A percentile compares a stretch with the other conserved stretches of the same genome.
Evolutionary conservation across 1,139 yeast genomes (phyloP).

Genomic region (Keqinozyma sinolaborantium): DNA sequence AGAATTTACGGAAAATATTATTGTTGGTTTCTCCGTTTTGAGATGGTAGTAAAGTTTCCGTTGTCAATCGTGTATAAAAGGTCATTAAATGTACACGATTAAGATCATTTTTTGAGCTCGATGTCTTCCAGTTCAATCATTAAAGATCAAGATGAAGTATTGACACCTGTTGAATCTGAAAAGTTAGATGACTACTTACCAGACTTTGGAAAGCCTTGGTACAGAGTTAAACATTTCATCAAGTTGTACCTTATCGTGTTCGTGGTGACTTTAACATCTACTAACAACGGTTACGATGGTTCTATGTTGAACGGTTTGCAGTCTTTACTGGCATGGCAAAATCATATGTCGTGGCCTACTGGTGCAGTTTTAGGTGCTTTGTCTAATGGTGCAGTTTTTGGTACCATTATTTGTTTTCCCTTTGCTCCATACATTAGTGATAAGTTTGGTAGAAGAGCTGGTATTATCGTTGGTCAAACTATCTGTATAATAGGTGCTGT

Average conservation of each 20-base stretch:
- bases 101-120: no score
- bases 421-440: conserved; percentile 18
- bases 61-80: no score
- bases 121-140: background rate
- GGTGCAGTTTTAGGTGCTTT: conserved; percentile 44
- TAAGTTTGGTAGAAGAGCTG: conserved; percentile 28
- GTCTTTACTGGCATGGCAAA: conserved; percentile 31
- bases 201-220: conserved; percentile 13
- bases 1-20: no score
- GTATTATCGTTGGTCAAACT: conserved; percentile 22
- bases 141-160: background rate
- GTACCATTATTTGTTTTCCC: conserved; percentile 13
- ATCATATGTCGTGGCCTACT: conserved; percentile 33
- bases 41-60: no score
- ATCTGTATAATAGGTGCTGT: conserved; percentile 32
- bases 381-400: conserved; percentile 23
- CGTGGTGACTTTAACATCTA: conserved; percentile 40
- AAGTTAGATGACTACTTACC: conserved; percentile 3
- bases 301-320: conserved; percentile 50
- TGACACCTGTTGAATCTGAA: background rate
- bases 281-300: conserved; percentile 51
- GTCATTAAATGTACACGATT: no score
- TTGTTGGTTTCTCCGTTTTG: no score
- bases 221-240: conserved; percentile 28
- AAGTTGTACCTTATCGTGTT: conserved; percentile 33